phyloP scores from a whole-genome alignment of 2,329 filamentous ascomycete species.

The Paraconiothyrium brasiliense region DNA sequence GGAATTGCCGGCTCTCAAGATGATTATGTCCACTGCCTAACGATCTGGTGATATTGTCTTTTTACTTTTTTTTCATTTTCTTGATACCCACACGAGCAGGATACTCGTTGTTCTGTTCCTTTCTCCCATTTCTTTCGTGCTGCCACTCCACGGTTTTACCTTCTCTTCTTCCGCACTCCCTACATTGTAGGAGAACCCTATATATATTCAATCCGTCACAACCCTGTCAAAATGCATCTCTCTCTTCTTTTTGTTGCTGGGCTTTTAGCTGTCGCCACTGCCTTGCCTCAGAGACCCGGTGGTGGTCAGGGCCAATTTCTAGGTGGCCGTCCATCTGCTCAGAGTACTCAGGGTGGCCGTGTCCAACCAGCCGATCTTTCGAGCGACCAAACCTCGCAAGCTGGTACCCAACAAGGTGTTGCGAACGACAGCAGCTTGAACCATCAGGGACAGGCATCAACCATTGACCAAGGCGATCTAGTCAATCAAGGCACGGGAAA shows the following conservation, averaged over 20 bases:
- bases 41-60: not conserved
- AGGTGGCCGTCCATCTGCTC: conserved; percentile 2
- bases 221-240: conserved; percentile 1
- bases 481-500: conserved; percentile 5
- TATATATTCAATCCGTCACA: not conserved
- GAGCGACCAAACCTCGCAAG: not conserved
- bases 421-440: conserved; percentile 1
- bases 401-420: not conserved
- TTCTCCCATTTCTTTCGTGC: not conserved
- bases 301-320: conserved; percentile 3
- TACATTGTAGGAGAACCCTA: not conserved
- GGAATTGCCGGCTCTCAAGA: not conserved
- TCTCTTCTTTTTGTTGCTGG: conserved; percentile 7
- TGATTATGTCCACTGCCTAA: not conserved
- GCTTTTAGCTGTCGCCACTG: not conserved
- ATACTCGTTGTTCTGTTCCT: conserved; percentile 3
- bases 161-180: not conserved
- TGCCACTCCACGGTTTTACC: not conserved
- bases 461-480: not conserved
- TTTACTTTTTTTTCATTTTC: not conserved
- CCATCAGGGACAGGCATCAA: not conserved
- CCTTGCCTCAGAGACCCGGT: conserved; percentile 7
- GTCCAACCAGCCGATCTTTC: conserved; percentile 1
- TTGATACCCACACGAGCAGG: conserved; percentile 11
- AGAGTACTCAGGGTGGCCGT: conserved; percentile 2